Base-by-base conservation (phyloP, 2,329 filamentous ascomycete genomes). In the Talaromyces verruculosus region DNA sequence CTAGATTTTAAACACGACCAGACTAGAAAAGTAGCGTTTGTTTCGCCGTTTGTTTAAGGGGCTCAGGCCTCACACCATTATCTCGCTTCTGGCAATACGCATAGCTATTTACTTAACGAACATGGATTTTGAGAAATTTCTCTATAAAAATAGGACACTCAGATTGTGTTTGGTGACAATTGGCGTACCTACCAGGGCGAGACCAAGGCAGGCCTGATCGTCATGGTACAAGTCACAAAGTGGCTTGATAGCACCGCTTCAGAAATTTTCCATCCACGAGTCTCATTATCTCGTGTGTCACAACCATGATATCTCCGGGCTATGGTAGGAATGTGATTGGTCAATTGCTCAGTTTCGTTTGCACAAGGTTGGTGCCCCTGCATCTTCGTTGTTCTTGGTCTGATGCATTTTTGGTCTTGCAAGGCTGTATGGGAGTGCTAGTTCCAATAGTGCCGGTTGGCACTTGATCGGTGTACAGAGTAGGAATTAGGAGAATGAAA, bases 191-290 rank as follows among this genome's bases (percentile, higher is more conserved):
- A 11, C 7, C 28, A 10, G 49, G 49, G 25, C 49, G 30, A 53
- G 45, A 33, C 49, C 49, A 33, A 53, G 49, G 10, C 17, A 57
- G 33, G 22, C 33, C 33, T 2, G 33, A 57, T 57, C n/a, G 51
- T 10, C 51, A 57, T 57, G 28, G 30, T 35, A 57, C 33, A 57
- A 11, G 33, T 57, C 53, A 57, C 30, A 57, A 57, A 57, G 53
- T 57, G 53, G 33, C 53, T 57, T 57, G 53, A 57, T 5, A 17
- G 53, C 51, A 11, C 28, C 33, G 19, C 53, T 39, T 15, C 7
- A 8, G 17, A 19, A 25, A 25, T 15, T 22, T n/a, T 37, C 30
- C 19, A 22, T n/a, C 47, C 25, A 57, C 53, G 53, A 57, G 53
- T 11, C 30, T 19, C n/a, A 55, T 5, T 11, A 4, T 37, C 30